Base-by-base conservation (phyloP, 257 asterid genomes). In the Solanum stenotomum region DNA sequence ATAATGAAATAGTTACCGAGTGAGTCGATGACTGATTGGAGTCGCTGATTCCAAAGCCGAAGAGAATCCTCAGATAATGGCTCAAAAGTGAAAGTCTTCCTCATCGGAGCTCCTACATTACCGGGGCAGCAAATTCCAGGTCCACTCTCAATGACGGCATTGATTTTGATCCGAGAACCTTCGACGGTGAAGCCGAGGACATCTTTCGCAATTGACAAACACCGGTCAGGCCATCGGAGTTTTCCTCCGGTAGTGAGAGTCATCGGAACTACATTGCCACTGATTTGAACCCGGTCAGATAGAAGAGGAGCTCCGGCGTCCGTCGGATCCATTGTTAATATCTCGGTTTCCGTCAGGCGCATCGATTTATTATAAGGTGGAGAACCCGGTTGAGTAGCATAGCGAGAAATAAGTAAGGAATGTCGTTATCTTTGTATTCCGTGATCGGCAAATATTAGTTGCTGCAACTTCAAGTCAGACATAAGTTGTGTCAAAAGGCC, bases 171-270 rank as follows among this genome's bases (percentile, higher is more conserved):
- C 86, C 71, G 91, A 63, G 84, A 85, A 78, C 95, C 97, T 34
- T 93, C 95, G 37, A 91, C 92, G 20, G 94, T 87, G 91, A 96
- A 94, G 9, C 99, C 98, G 86, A 97, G 92, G 71, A 96, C 98
- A 84, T 97, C 93, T 87, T 93, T 92, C 81, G 92, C 98, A 61
- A 97, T 78, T 49, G 89, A 91, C 87, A 96, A 84, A 23, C 92
- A 91, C 31, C 90, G 91, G 61, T 82, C 94, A 3, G 88, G 88
- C 95, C 96, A 95, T 49, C 89, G 89, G 88, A 97, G 91, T 75
- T 89, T 91, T 4, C 99, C 99, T 46, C 44, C 92, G 91, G 94
- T 37, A 12, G 94, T 92, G 23, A 97, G 91, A 49, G 92, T 90
- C 87, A 91, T 93, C 68, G 89, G 90, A 68, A 93, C 90, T 23